phyloP scores from a whole-genome alignment of 2,329 filamentous ascomycete genomes.

The Colletotrichum coccodes region DNA sequence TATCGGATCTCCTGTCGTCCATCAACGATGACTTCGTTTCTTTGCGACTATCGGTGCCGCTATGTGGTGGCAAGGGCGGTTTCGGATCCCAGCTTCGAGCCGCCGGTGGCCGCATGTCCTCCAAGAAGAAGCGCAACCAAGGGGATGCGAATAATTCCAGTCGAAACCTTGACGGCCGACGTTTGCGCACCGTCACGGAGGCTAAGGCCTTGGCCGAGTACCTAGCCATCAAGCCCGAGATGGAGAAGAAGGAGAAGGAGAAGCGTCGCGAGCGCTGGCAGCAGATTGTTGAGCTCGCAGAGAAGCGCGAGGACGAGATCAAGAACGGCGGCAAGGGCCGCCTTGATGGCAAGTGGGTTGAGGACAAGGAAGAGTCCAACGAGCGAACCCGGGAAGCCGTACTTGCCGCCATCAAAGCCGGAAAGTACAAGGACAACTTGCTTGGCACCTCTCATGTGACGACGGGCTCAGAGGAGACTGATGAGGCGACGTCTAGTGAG shows the following conservation, averaged over 20 bases:
- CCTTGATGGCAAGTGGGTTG: constrained; percentile 92
- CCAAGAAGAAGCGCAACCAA: constrained; percentile 85
- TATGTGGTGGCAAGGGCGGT: constrained; percentile 95
- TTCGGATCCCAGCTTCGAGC: constrained; percentile 98
- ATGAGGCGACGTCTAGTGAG: constrained; percentile 45
- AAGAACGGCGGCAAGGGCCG: constrained; percentile 76
- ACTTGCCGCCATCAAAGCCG: constrained; percentile 73
- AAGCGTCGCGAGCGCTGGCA: constrained; percentile 87
- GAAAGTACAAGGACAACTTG: constrained; percentile 70
- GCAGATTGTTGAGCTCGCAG: constrained; percentile 85
- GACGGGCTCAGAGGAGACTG: constrained; percentile 48
- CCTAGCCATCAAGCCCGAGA: constrained; percentile 93
- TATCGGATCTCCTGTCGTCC: constrained; percentile 70
- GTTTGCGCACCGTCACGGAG: constrained; percentile 91
- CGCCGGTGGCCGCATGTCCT: constrained; percentile 97
- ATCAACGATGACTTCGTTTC: constrained; percentile 77
- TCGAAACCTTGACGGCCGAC: constrained; percentile 90
- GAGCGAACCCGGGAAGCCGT: constrained; percentile 86
- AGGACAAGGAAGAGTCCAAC: constrained; percentile 90
- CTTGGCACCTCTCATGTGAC: constrained; percentile 63
- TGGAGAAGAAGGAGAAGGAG: constrained; percentile 95
- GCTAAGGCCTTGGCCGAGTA: constrained; percentile 97
- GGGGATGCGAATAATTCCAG: constrained; percentile 90
- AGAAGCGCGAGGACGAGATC: constrained; percentile 85
- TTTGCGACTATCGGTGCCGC: constrained; percentile 80